Evolutionary conservation across 2,329 filamentous ascomycete species (phyloP), one percentile per base, ranked within the genome.

Genomic region (Xylaria sp.): DNA sequence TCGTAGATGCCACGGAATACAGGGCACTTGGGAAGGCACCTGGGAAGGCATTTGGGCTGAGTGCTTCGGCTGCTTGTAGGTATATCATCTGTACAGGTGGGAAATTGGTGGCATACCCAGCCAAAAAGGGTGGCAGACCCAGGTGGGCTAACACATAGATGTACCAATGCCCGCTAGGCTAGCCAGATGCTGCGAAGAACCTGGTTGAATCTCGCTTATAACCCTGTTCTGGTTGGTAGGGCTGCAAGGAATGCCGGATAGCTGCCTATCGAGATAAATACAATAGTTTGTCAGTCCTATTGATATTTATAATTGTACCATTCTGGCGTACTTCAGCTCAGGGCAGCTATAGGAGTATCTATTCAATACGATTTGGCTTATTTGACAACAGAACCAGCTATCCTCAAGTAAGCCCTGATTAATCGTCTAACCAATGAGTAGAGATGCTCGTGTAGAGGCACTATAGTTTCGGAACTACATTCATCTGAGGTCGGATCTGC

Each of bases 181-280:
- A 59, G 64, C 51, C 56, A 51, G 38, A 58, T 13, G 49, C n/a
- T 54, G 49, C 28, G 36, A 28, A 31, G 13, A 51, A 42, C 23
- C 59, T 36, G 10, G 46, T n/a, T 38, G 54, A 46, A 67, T 67
- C 33, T 67, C 54, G 65, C 53, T 63, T 67, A 63, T 33, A 49
- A 31, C 17, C 23, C 36, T 44, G 48, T 56, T 59, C 48, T 54
- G 59, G 59, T 59, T 46, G 36, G 59, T 63, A 67, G 53, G 59
- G 59, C 65, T 67, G 46, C 54, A 48, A 53, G 59, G 44, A 26
- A 36, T n/a, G 23, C 20, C 9, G 13, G 36, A 58, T 23, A 23
- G 23, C 23, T 23, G 23, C 23, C 23, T 23, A 23, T 23, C 23
- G 23, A 23, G 23, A 23, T 23, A 23, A 2, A 2, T 23, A 23